phyloP scores from a whole-genome alignment of 2,329 filamentous ascomycete genomes.

The Venturiaceae sp. region DNA sequence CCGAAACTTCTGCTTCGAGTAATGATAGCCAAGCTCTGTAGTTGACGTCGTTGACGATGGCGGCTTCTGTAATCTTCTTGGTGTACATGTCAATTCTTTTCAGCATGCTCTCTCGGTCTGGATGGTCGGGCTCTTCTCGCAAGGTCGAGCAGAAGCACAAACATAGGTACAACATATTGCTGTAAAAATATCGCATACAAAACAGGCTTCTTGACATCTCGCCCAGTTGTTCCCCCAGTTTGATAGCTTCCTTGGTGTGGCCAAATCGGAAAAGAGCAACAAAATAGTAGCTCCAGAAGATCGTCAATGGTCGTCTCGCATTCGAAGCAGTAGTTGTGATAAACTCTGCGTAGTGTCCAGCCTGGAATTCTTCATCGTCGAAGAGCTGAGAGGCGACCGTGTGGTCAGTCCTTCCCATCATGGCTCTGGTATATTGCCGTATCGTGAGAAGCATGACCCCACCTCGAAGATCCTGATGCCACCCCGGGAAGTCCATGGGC shows the following conservation, averaged over 20 bases:
- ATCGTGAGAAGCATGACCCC: conserved; percentile 59
- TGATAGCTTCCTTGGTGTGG: conserved; percentile 29
- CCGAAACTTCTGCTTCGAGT: conserved; percentile 58
- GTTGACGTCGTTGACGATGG: conserved; percentile 56
- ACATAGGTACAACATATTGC: conserved; percentile 32
- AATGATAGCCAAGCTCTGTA: conserved; percentile 61
- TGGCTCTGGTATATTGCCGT: conserved; percentile 56
- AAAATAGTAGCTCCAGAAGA: conserved; percentile 53
- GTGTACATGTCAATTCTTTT: conserved; percentile 45
- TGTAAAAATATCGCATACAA: conserved; percentile 32
- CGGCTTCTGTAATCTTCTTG: conserved; percentile 54
- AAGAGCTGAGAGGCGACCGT: conserved; percentile 47
- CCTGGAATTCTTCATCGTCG: conserved; percentile 57
- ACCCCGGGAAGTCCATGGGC: conserved; percentile 65
- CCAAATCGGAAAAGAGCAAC: conserved; percentile 33
- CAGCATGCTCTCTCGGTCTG: conserved; percentile 38
- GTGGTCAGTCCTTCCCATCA: conserved; percentile 62
- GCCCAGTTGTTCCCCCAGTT: conserved; percentile 30
- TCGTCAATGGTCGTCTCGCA: conserved; percentile 52
- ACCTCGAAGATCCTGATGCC: conserved; percentile 61
- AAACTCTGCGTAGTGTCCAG: conserved; percentile 43
- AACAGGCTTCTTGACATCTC: conserved; percentile 32
- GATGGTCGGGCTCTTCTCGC: conserved; percentile 23
- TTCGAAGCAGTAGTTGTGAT: conserved; percentile 41
- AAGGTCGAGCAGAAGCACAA: conserved; percentile 30